Evolutionary conservation across 2,329 filamentous ascomycete species (phyloP), one percentile per base, ranked within the genome.

Genomic region (Trichoderma citrinoviride): DNA sequence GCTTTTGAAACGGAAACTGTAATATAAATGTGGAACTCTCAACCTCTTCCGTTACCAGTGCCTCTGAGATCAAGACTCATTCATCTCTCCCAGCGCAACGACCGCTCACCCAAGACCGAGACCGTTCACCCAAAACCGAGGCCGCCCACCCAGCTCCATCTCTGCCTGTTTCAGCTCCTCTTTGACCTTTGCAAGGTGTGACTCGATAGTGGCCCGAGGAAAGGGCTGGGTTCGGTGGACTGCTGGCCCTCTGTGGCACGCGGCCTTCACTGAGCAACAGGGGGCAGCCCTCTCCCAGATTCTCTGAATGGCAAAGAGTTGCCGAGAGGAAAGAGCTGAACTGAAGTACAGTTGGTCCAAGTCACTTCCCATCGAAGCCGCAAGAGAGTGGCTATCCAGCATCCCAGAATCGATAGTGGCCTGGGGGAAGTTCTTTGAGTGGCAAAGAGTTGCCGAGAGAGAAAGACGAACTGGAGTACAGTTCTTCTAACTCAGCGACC

Each of bases 381-480:
- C 71, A 3, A 71, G 63, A 0, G 7, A 29, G 27, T 29, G 5
- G 27, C 27, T 29, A 29, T 5, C 27, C 27, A 29, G 27, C 27
- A 29, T 7, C 5, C 7, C 27, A 7, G n/a, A n/a, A n/a, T n/a
- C n/a, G n/a, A n/a, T n/a, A n/a, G n/a, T n/a, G n/a, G n/a, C n/a
- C n/a, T n/a, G n/a, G n/a, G n/a, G n/a, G 12, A 70, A 60, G 0
- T 61, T 66, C 15, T 69, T 57, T 0, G 71, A 70, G 41, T 72
- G 68, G 21, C 76, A 77, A 3, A 75, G 62, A 0, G 77, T 78
- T 1, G 69, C 71, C 0, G 71, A 71, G 1, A 78, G 65, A 0
- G 76, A 75, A n/a, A 0, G 68, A 57, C 6, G 77, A 71, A 64
- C 76, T 76, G 29, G 67, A 64, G 53, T 78, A 77, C 2, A 78